A percentile compares a stretch with the other conserved stretches of the same genome.
Conservation (phyloP, 1,284 basidiomycete species). For the Leccinum subrobustum region DNA sequence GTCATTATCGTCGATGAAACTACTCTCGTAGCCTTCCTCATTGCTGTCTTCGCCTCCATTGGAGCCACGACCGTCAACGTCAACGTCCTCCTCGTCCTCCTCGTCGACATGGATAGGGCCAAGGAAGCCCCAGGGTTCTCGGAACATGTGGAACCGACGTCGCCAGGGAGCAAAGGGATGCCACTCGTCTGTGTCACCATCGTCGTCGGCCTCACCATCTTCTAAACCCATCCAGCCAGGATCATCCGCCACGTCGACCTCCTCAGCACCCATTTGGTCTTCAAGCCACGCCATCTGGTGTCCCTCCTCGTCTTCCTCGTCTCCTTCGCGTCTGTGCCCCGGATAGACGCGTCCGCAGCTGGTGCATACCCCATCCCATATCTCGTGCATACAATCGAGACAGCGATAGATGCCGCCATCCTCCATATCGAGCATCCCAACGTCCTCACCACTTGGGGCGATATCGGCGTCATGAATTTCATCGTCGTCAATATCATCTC, state of each 20-base stretch:
- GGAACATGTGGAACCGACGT: conserved; percentile 18
- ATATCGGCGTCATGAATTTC: conserved; percentile 15
- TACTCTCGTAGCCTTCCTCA: conserved; percentile 42
- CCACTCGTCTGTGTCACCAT: conserved; percentile 27
- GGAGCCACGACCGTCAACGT: conserved; percentile 11
- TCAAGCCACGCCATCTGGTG: conserved; percentile 37
- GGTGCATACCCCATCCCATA: conserved; percentile 63
- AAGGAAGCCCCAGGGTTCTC: conserved; percentile 17
- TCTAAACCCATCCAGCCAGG: conserved; percentile 39
- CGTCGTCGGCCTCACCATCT: conserved; percentile 33
- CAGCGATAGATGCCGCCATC: conserved; percentile 75
- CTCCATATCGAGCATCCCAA: conserved; percentile 66
- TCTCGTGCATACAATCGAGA: conserved; percentile 71
- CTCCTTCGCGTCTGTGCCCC: conserved; percentile 43
- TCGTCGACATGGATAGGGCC: conserved; percentile 24
- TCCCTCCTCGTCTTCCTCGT: conserved; percentile 38
- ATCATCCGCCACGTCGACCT: conserved; percentile 33
- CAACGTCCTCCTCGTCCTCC: conserved; percentile 31
- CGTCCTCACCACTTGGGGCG: conserved; percentile 34
- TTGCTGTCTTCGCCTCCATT: conserved; percentile 28
- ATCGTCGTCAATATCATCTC: conserved; percentile 17
- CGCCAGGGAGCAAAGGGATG: conserved; percentile 21
- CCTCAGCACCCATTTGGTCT: conserved; percentile 36
- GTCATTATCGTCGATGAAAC: conserved; percentile 50
- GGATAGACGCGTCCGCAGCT: conserved; percentile 56